These are phyloP conservation scores for Blastobotrys terrestris DNA, from an alignment of 805 yeast genomes.

Conservation along the genomic window DNA sequence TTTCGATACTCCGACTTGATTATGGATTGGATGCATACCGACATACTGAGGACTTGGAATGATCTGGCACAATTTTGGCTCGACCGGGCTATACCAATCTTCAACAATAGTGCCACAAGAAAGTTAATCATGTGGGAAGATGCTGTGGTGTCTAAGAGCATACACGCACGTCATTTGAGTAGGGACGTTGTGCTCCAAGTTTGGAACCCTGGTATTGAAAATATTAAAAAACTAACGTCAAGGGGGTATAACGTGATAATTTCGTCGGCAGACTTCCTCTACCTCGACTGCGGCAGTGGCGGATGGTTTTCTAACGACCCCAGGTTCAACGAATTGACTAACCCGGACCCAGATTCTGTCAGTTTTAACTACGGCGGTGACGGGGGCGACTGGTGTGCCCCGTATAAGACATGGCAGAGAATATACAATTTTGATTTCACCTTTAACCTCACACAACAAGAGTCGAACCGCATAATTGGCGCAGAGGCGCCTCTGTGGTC, in stretches of 20 bases:
- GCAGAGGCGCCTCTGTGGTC: conserved; percentile 39
- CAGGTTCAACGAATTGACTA: conserved; percentile 25
- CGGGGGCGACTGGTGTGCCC: conserved; percentile 40
- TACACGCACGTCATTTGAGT: conserved; percentile 27
- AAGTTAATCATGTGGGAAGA: conserved; percentile 41
- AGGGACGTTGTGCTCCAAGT: conserved; percentile 33
- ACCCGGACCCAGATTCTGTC: conserved; percentile 10
- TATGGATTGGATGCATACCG: conserved; percentile 29
- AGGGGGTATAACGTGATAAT: conserved; percentile 38
- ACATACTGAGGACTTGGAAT: conserved; percentile 24
- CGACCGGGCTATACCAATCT: conserved; percentile 33
- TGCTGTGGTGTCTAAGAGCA: conserved; percentile 21
- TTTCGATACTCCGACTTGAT: conserved; percentile 30
- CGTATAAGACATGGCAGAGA: conserved; percentile 41
- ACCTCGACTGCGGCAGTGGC: conserved; percentile 40
- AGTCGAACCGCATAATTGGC: conserved; percentile 33
- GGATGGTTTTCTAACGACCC: conserved; percentile 35
- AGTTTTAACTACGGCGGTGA: conserved; percentile 29
- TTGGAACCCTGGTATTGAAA: conserved; percentile 28
- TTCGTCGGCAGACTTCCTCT: conserved; percentile 31
- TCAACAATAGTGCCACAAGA: conserved; percentile 22
- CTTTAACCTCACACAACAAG: conserved; percentile 28
- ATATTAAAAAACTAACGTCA: conserved; percentile 29
- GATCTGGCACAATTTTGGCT: conserved; percentile 35
- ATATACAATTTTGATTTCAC: conserved; percentile 36